Evolutionary conservation across 495 filamentous ascomycete genomes (phyloP), one percentile per base, ranked within the genome.

Genomic region (Trichocladium uniseriatum): DNA sequence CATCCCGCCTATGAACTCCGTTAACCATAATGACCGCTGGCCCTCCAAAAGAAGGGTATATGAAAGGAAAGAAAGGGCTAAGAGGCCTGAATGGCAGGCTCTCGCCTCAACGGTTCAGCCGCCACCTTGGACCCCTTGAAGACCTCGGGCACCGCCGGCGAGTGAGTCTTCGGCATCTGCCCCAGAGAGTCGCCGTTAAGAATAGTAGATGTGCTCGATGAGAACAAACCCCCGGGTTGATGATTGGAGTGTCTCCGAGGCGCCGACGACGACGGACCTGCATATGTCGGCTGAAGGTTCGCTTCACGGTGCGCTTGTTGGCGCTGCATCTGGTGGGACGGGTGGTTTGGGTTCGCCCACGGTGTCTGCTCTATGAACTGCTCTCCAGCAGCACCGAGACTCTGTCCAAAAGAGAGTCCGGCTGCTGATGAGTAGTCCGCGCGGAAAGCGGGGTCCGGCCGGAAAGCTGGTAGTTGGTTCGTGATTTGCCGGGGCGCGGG

Each of bases 331-430:
- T 68, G 69, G 58, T 89, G 84, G 14, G 80, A 80, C 1, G 87
- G 86, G 58, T 94, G 87, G 51, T 89, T 85, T 13, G 87, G 84
- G 62, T 92, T 92, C 22, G 86, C 86, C 88, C 88, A 94, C 1
- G 87, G 83, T 1, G 83, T 91, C 52, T 85, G 80, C 45, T 89
- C 84, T 43, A 90, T 74, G 54, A 89, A 91, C 40, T 84, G 81
- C 61, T 90, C 86, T 55, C 89, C 87, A 9, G 86, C 87, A 31
- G 82, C 75, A 9, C 79, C 73, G 49, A 79, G 64, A 28, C 56
- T 59, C 41, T 64, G 61, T 2, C 59, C 57, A 32, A 69, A 69
- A 5, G 63, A 52, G 36, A 74, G 52, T 41, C 70, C 63, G 3
- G 24, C 13, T 32, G 31, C 13, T 45, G 68, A 56, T 2, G 62